Evolutionary conservation across 345 rosid species (phyloP).

Genomic region (Brassica incana): DNA sequence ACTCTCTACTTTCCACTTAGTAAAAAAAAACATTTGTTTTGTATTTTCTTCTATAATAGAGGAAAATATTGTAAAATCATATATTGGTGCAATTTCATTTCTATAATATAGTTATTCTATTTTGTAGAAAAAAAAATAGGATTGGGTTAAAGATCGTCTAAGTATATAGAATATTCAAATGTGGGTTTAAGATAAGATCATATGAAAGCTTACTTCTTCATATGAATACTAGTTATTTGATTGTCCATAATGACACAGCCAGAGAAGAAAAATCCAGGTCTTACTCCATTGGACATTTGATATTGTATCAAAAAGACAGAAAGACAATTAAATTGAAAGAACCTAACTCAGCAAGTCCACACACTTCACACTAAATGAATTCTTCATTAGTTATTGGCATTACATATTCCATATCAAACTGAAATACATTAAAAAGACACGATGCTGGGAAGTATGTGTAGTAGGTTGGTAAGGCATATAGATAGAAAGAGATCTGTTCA

Average conservation of each 20-base stretch:
- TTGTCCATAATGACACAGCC: conserved; percentile 49
- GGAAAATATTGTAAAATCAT: no score
- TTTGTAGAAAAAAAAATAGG: no score
- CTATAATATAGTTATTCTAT: no score
- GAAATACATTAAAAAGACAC: background rate
- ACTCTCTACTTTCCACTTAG: no score
- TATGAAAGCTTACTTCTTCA: conserved; percentile 48
- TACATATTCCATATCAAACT: background rate
- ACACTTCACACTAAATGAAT: conserved; percentile 21
- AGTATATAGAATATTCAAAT: conserved; percentile 29
- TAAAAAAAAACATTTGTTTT: no score
- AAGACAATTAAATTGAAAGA: background rate
- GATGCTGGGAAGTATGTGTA: background rate
- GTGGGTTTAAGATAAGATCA: conserved; percentile 75
- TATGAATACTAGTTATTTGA: no score
- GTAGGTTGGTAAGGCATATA: conserved; percentile 16
- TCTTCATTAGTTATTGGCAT: conserved; percentile 3
- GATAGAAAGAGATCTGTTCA: conserved; percentile 9
- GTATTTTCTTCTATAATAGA: no score
- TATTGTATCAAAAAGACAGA: background rate
- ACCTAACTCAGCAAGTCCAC: background rate
- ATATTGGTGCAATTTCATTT: no score
- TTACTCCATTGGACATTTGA: conserved; percentile 64
- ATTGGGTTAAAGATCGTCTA: no score
- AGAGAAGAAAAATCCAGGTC: conserved; percentile 77